Percentiles rank a stretch among this genome's conserved stretches.
phyloP scores from a whole-genome alignment of 306 rosid genomes.

The Chamaecrista fasciculata region DNA sequence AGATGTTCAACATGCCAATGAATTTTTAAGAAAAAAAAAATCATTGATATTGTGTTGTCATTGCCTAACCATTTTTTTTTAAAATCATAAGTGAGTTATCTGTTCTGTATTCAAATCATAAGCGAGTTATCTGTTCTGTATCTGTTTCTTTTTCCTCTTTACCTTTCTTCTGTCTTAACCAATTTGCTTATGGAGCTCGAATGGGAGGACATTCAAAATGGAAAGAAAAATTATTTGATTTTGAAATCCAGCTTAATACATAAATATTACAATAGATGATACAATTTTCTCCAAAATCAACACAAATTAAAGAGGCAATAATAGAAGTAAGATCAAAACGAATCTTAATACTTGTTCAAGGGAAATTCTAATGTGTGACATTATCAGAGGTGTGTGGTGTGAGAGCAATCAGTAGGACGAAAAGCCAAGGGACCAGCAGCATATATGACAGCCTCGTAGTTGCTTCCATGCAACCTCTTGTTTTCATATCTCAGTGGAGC shows the following conservation, averaged over 20 bases:
- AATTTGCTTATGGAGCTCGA: background rate
- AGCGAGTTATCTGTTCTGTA: background rate
- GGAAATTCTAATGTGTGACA: background rate
- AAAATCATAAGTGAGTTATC: constrained; percentile 20
- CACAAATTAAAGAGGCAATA: background rate
- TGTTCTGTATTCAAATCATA: background rate
- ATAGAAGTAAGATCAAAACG: background rate
- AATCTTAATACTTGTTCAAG: background rate
- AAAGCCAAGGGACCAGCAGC: constrained; percentile 93
- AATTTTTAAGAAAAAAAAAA: constrained; percentile 43
- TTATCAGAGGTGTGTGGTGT: constrained; percentile 36
- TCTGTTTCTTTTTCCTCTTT: too few relatives aligned
- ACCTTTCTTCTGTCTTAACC: background rate
- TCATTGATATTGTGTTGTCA: constrained; percentile 22
- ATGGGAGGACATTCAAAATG: background rate
- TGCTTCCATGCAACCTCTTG: constrained; percentile 54
- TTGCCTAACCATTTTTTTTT: background rate
- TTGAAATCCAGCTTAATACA: constrained; percentile 23
- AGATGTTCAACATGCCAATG: constrained; percentile 85
- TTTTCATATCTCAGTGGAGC: constrained; percentile 67
- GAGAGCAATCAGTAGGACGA: constrained; percentile 59
- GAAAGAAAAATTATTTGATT: background rate
- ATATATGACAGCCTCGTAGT: constrained; percentile 65
- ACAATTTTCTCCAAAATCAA: background rate
- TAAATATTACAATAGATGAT: background rate